Evolutionary conservation across 2,329 filamentous ascomycete species (phyloP), one percentile per base, ranked within the genome.

Genomic region (Orbilia blumenaviensis): DNA sequence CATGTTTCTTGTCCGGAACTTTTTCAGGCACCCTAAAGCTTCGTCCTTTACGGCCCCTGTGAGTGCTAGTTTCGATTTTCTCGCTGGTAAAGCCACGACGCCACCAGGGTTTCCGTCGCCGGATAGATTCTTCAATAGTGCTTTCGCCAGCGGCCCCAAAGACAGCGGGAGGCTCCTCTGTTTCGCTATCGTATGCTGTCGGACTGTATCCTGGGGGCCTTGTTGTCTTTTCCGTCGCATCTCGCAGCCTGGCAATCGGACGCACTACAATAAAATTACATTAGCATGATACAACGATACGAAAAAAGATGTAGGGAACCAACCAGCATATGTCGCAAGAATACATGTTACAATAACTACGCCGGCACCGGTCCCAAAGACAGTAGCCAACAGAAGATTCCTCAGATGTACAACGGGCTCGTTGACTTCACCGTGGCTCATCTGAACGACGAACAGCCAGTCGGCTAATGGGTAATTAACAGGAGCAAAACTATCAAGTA

Each of bases 371-470:
- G 0, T 93, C 94, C 0, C 91, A 81, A 97, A 96, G 0, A 96
- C 91, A 76, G 92, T 96, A 2, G 89, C 92, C 0, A 97, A 83
- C 1, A 97, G 87, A 58, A 97, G 92, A 56, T 90, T 90, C 16
- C 92, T 89, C n/a, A 97, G 85, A 16, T 88, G 89, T 27, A 85
- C 83, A 68, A 97, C 0, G 92, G 91, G 12, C 85, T 85, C 83
- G 90, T 93, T 93, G 0, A 93, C 92, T 0, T 93, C 92, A 82
- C 97, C 93, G 23, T 82, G 81, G 78, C 89, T 88, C 1, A 88
- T 85, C 82, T 95, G 90, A 81, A 97, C 94, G 0, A 97, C 87
- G 1, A 96, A 80, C 2, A 97, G 93, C 94, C 94, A 97, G 80
- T 94, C 88, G 7, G 92, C 92, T 56, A 96, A 25, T 10, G 36